Evolutionary conservation across 371 early-diverging fungal species (phyloP).

Genomic region (Rhizopus delemar): DNA sequence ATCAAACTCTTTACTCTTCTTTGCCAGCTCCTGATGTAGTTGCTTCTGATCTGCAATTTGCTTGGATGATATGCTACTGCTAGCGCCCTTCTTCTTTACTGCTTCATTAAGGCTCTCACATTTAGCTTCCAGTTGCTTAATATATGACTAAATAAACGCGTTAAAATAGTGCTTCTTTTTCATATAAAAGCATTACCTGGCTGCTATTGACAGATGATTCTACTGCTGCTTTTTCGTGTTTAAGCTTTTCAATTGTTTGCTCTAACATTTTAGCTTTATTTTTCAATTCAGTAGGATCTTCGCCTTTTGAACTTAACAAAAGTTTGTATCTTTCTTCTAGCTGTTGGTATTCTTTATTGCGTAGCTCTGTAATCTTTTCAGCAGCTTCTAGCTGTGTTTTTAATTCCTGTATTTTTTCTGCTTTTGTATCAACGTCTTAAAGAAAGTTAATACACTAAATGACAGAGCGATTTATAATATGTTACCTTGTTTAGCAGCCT

Average conservation of each 20-base stretch:
- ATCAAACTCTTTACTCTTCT: background rate
- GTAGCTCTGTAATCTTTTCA: background rate
- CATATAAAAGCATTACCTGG: background rate
- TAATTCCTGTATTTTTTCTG: background rate
- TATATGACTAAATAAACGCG: background rate
- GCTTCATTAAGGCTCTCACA: background rate
- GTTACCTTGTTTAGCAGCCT: background rate
- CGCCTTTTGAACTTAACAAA: background rate
- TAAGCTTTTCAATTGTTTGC: background rate
- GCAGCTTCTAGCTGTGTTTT: background rate
- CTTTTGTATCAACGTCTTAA: background rate
- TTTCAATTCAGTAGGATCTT: background rate
- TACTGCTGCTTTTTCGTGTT: background rate
- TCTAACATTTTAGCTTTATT: too few species aligned
- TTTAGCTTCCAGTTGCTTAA: constrained; percentile 2
- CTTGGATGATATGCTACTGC: too few species aligned
- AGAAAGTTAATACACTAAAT: background rate
- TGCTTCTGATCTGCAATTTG: background rate
- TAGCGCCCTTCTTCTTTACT: background rate
- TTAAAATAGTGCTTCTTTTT: background rate
- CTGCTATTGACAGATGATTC: background rate
- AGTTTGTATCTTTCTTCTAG: background rate
- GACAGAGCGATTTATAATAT: background rate
- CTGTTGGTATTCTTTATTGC: background rate
- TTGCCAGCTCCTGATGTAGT: background rate